Percentiles rank a stretch among this genome's conserved stretches.
Conservation (phyloP, 2,329 filamentous ascomycete genomes). For the Sporothrix humicola region DNA sequence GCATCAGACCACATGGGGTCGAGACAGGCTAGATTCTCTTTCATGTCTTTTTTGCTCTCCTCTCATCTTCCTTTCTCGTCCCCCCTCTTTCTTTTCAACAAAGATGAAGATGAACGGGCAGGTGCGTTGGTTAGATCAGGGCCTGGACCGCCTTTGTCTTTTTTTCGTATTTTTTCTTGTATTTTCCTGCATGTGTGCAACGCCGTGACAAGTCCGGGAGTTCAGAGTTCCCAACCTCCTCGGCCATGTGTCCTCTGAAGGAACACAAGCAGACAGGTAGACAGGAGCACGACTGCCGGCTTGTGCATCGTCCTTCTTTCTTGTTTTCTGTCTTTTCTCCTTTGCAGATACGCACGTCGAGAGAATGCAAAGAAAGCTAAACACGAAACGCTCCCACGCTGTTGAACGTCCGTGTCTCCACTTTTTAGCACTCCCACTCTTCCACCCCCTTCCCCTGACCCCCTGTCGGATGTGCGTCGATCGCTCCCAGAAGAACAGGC, state of each 20-base stretch:
- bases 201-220: neutral
- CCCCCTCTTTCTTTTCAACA: neutral
- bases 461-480: slow-evolving; percentile 17
- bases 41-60: neutral
- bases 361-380: neutral
- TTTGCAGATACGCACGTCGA: neutral
- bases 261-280: neutral
- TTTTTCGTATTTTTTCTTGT: neutral
- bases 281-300: neutral
- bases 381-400: slow-evolving; percentile 5
- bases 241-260: neutral
- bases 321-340: neutral
- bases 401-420: neutral
- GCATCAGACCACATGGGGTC: too few species aligned
- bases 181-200: neutral
- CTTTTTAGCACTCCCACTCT: slow-evolving; percentile 1
- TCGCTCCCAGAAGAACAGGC: neutral
- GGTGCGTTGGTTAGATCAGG: neutral
- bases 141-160: neutral
- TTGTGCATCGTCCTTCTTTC: neutral
- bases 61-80: too few species aligned
- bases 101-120: neutral
- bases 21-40: neutral
- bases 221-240: neutral
- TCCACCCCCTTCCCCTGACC: neutral